These are phyloP conservation scores for Fusarium floridanum DNA, from an alignment of 2,329 filamentous ascomycete genomes.

Conservation along the genomic window DNA sequence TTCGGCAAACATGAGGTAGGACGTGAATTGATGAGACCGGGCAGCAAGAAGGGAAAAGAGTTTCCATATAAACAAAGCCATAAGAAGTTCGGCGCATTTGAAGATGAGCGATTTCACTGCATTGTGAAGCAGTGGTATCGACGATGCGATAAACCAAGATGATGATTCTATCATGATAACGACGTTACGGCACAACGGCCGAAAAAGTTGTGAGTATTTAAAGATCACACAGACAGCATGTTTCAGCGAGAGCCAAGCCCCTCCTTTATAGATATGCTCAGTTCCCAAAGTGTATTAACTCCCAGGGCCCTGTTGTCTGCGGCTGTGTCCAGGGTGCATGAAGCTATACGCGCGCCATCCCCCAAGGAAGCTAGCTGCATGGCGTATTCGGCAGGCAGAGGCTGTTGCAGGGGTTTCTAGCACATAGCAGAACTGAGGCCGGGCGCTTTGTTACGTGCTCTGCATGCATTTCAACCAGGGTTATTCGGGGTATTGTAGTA, in stretches of 20 bases:
- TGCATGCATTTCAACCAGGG: background rate
- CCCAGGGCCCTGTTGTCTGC: background rate
- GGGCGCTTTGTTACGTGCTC: background rate
- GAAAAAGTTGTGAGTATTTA: background rate
- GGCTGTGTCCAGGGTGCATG: background rate
- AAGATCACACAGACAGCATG: background rate
- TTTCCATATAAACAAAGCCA: slow-evolving; percentile 34
- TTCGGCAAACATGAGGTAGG: slow-evolving; percentile 40
- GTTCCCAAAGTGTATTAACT: background rate
- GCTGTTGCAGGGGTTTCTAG: background rate
- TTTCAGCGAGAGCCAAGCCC: background rate
- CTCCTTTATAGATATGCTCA: background rate
- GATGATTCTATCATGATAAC: slow-evolving; percentile 26
- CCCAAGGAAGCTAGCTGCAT: background rate
- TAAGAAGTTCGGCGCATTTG: slow-evolving; percentile 33
- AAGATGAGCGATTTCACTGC: slow-evolving; percentile 35
- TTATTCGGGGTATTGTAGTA: background rate
- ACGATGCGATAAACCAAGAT: slow-evolving; percentile 17
- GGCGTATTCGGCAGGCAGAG: background rate
- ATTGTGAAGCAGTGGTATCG: slow-evolving; percentile 37
- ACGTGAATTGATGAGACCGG: slow-evolving; percentile 31
- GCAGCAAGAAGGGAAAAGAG: slow-evolving; percentile 30
- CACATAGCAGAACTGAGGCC: background rate
- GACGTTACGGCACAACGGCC: background rate
- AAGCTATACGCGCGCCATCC: background rate